Percentiles rank a stretch among this genome's conserved stretches.
phyloP scores from a whole-genome alignment of 352 stramenopile genomes.

The Elongisporangium anandrum region DNA sequence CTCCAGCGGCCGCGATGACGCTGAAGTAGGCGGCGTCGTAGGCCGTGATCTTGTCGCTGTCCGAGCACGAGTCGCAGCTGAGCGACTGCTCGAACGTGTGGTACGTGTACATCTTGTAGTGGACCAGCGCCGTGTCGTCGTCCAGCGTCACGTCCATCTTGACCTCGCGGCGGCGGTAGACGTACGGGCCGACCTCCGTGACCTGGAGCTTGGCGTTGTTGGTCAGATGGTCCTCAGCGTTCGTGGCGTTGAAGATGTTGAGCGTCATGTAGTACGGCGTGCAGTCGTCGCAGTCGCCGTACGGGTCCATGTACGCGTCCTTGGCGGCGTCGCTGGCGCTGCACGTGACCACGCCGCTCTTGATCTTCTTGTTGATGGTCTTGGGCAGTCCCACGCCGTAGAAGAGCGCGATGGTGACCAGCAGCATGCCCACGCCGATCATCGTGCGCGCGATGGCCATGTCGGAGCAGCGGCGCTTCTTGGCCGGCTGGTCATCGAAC shows the following conservation, averaged over 20 bases:
- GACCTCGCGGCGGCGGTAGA: conserved; percentile 30
- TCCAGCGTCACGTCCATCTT: conserved; percentile 19
- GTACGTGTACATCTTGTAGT: conserved; percentile 28
- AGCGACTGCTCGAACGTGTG: conserved; percentile 13
- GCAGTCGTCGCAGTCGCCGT: conserved; percentile 27
- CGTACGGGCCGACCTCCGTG: conserved; percentile 22
- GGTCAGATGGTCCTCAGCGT: conserved; percentile 11
- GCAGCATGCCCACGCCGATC: conserved; percentile 15
- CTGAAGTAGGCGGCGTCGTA: conserved; percentile 26
- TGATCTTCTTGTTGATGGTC: conserved; percentile 19
- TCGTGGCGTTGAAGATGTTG: conserved; percentile 14
- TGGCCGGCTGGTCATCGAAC: conserved; percentile 15
- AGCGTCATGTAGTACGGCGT: conserved; percentile 24
- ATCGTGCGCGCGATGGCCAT: conserved; percentile 12
- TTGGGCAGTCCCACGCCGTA: conserved; percentile 20
- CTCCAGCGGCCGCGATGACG: conserved; percentile 19
- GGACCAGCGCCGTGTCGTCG: conserved; percentile 7
- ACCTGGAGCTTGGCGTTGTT: conserved; percentile 22
- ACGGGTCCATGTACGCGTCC: conserved; percentile 18
- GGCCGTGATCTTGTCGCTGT: conserved; percentile 13
- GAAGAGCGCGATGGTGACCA: conserved; percentile 16
- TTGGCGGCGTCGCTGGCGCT: conserved; percentile 12
- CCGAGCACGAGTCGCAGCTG: conserved; percentile 15
- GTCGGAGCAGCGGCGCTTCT: conserved; percentile 13
- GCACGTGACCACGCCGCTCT: conserved; percentile 18